phyloP scores from a whole-genome alignment of 2,329 filamentous ascomycete species.

The Pyricularia grisea region DNA sequence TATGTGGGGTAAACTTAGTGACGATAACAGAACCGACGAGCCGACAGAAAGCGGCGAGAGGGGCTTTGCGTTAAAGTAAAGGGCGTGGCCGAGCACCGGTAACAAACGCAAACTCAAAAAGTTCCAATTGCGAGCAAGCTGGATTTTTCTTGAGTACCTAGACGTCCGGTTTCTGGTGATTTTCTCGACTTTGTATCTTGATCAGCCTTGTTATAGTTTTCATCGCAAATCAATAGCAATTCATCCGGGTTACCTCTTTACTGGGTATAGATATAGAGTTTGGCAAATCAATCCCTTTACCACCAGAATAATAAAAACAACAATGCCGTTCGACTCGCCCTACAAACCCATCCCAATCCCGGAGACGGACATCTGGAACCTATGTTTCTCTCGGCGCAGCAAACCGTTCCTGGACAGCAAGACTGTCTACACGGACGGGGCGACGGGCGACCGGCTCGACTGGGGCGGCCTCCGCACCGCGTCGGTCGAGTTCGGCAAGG shows the following conservation, averaged over 20 bases:
- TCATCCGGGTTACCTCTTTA: no score
- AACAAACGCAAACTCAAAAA: not conserved
- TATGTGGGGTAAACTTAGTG: not conserved
- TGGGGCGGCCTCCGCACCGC: slow-evolving; percentile 56
- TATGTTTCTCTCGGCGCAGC: slow-evolving; percentile 64
- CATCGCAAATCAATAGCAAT: not conserved
- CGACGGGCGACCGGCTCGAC: slow-evolving; percentile 60
- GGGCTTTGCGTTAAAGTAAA: not conserved
- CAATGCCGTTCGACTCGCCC: slow-evolving; percentile 69
- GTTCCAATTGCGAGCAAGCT: not conserved
- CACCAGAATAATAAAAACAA: not conserved
- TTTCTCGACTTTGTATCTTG: not conserved
- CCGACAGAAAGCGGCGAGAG: not conserved
- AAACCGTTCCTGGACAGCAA: slow-evolving; percentile 62
- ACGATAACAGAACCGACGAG: not conserved
- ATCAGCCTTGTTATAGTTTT: not conserved
- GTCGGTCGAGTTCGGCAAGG: slow-evolving; percentile 70
- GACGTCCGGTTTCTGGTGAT: not conserved
- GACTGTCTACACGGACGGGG: slow-evolving; percentile 67
- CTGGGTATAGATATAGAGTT: no score
- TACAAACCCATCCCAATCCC: slow-evolving; percentile 62
- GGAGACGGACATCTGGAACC: slow-evolving; percentile 65
- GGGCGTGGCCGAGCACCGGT: not conserved
- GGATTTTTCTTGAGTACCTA: no score
- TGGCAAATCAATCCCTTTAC: not conserved